Evolutionary conservation across 1,284 basidiomycete genomes (phyloP).

Genomic region (Tremellales sp.): DNA sequence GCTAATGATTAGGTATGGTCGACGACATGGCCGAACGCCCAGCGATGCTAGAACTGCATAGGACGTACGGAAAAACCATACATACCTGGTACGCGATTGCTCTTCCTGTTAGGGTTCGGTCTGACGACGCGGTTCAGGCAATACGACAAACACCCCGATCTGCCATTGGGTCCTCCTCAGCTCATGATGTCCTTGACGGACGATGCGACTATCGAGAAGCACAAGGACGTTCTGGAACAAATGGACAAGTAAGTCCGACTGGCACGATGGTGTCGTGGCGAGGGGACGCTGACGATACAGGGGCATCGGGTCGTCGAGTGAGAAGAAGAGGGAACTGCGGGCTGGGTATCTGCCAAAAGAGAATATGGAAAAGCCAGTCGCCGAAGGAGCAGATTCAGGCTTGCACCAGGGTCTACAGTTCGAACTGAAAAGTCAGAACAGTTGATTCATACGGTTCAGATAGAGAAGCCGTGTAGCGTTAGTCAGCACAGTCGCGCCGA

Average conservation of each 20-base stretch:
- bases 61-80: constrained; percentile 56
- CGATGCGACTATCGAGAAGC: constrained; percentile 45
- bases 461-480: too few species aligned
- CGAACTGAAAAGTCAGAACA: not conserved
- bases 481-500: too few species aligned
- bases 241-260: constrained; percentile 41
- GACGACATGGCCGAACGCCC: constrained; percentile 52
- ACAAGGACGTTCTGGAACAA: constrained; percentile 21
- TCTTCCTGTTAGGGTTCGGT: not conserved
- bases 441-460: too few species aligned
- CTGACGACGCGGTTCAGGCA: constrained; percentile 22
- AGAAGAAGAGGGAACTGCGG: constrained; percentile 44
- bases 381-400: constrained; percentile 42
- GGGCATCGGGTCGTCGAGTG: constrained; percentile 46
- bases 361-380: constrained; percentile 34
- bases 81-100: constrained; percentile 51
- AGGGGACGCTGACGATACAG: constrained; percentile 9
- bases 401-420: not conserved
- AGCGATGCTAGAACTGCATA: constrained; percentile 54
- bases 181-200: constrained; percentile 54
- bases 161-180: constrained; percentile 55
- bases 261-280: not conserved
- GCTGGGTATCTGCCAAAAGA: constrained; percentile 50
- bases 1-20: constrained; percentile 29
- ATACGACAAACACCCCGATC: constrained; percentile 50